phyloP scores from a whole-genome alignment of 2,329 filamentous ascomycete species.

The Alternaria gaisen region DNA sequence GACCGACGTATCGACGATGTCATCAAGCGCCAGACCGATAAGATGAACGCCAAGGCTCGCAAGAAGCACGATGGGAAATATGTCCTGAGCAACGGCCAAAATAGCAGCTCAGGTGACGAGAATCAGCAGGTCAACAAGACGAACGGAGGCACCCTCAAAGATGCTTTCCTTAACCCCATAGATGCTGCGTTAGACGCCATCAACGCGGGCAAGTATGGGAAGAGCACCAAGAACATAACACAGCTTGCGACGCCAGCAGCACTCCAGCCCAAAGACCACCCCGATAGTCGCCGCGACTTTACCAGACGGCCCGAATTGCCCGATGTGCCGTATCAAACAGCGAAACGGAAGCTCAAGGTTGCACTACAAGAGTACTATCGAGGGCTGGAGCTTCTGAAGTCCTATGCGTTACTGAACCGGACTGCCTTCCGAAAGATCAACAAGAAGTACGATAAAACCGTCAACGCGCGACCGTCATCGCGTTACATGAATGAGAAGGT shows the following conservation, averaged over 20 bases:
- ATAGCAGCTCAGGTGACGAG: conserved; percentile 35
- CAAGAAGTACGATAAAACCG: conserved; percentile 97
- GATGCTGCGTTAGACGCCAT: conserved; percentile 55
- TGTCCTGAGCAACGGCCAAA: conserved; percentile 26
- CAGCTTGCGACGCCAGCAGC: conserved; percentile 52
- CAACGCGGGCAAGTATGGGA: conserved; percentile 60
- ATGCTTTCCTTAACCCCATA: conserved; percentile 48
- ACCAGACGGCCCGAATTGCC: conserved; percentile 47
- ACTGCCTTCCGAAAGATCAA: conserved; percentile 97
- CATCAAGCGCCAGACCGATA: conserved; percentile 58
- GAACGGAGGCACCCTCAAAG: conserved; percentile 23
- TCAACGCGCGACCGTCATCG: conserved; percentile 77
- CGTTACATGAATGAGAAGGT: conserved; percentile 93
- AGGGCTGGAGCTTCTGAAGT: conserved; percentile 88
- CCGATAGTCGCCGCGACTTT: conserved; percentile 55
- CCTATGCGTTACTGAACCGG: conserved; percentile 87
- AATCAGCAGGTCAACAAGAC: conserved; percentile 22
- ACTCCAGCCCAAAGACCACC: conserved; percentile 46
- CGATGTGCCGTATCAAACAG: conserved; percentile 82
- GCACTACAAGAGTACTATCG: conserved; percentile 94
- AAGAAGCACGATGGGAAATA: conserved; percentile 29
- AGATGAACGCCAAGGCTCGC: conserved; percentile 41
- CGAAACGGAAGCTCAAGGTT: conserved; percentile 90
- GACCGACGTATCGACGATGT: conserved; percentile 80
- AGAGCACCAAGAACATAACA: conserved; percentile 60